Evolutionary conservation across 768 basidiomycete genomes (phyloP), one percentile per base, ranked within the genome.

Genomic region (Trametes meyenii): DNA sequence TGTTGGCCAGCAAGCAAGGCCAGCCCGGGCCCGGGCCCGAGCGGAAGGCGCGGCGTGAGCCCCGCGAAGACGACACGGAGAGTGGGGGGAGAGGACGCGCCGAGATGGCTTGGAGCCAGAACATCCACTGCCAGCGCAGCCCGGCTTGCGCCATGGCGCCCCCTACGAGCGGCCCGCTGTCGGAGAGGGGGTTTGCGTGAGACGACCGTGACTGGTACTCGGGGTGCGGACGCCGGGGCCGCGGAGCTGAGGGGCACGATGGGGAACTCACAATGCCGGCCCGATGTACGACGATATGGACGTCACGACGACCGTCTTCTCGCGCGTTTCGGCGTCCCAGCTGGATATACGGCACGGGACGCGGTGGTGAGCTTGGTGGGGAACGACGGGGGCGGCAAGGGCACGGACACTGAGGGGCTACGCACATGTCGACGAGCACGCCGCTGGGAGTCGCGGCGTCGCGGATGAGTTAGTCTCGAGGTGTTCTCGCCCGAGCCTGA

Each of bases 41-140:
- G 6, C 5, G 35, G 14, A 29, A n/a, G n/a, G n/a, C n/a, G 13
- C 29, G 36, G 42, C n/a, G n/a, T 48, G 19, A 48, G 46, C 10
- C 5, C 2, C 26, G 11, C 21, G 46, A 26, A 33, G 8, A 33
- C 8, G 3, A 6, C 23, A 53, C 5, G 26, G 21, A 1, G 6
- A 24, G 29, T 43, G 42, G 3, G 43, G 29, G 3, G 17, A 23
- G 23, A 3, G 21, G 5, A 57, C 56, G 19, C 21, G 49, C 80
- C 65, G 87, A 84, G 35, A 82, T 77, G 21, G 85, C 74, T 57
- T 84, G 72, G 50, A 87, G 75, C 85, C 86, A 88, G 71, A 87
- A 90, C n/a, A 86, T 65, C 83, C 83, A 87, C 38, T 83, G 75
- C 84, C 87, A 90, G 3, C 79, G 80, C 0, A 78, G 69, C 43